Percentiles rank a stretch among this genome's conserved stretches.
phyloP scores from a whole-genome alignment of 495 filamentous ascomycete species.

The Glonium stellatum region DNA sequence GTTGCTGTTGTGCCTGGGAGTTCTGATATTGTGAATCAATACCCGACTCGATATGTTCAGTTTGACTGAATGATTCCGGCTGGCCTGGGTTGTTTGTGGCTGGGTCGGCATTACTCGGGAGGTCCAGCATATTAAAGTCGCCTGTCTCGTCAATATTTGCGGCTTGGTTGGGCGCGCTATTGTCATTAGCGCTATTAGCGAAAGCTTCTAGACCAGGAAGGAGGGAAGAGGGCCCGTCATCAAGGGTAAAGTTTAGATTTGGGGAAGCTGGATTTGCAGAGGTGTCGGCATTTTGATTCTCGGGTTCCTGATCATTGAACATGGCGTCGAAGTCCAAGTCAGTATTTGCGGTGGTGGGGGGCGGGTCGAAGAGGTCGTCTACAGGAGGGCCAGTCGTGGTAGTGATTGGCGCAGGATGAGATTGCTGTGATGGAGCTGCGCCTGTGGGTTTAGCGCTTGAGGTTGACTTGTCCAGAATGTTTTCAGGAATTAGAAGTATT shows the following conservation, averaged over 20 bases:
- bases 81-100: constrained; percentile 1
- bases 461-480: background rate
- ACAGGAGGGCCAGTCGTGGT: background rate
- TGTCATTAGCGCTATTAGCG: constrained; percentile 13
- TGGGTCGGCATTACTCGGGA: constrained; percentile 3
- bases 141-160: background rate
- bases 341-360: constrained; percentile 17
- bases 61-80: background rate
- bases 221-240: constrained; percentile 24
- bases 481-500: background rate
- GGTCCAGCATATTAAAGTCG: constrained; percentile 24
- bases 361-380: constrained; percentile 19
- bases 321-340: constrained; percentile 22
- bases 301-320: constrained; percentile 13
- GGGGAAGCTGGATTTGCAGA: constrained; percentile 6
- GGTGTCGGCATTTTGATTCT: constrained; percentile 7
- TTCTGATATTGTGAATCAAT: constrained; percentile 1
- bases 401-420: constrained; percentile 7
- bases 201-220: constrained; percentile 27
- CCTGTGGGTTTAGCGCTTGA: background rate
- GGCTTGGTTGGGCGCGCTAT: background rate
- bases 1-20: background rate
- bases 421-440: background rate
- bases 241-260: constrained; percentile 21
- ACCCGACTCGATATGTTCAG: background rate